Evolutionary conservation across 2,329 filamentous ascomycete genomes (phyloP).

Genomic region (Simplicillium sp.): DNA sequence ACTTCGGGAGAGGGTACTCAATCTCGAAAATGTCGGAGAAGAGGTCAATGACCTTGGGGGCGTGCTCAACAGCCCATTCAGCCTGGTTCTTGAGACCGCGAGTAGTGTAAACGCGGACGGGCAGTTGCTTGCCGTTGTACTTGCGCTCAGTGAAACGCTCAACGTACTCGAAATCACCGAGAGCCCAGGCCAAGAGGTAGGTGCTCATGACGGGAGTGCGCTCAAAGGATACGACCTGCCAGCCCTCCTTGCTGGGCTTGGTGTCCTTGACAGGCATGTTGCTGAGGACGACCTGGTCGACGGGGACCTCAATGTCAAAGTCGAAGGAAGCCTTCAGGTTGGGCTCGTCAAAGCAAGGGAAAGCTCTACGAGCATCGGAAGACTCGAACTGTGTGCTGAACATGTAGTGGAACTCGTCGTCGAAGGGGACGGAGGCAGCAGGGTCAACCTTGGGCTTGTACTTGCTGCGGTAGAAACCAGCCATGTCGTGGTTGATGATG

Average conservation of each 20-base stretch:
- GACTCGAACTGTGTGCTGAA: constrained; percentile 96
- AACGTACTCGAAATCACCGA: constrained; percentile 95
- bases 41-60: constrained; percentile 88
- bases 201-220: constrained; percentile 86
- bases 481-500: constrained; percentile 82
- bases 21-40: constrained; percentile 93
- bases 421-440: constrained; percentile 68
- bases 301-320: constrained; percentile 83
- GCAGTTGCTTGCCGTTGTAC: constrained; percentile 85
- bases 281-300: constrained; percentile 78
- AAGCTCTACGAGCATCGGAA: constrained; percentile 87
- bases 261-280: constrained; percentile 87
- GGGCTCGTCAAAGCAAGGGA: constrained; percentile 97
- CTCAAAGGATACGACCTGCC: constrained; percentile 70
- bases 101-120: constrained; percentile 93
- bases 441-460: constrained; percentile 74
- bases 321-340: constrained; percentile 96
- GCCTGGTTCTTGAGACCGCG: constrained; percentile 90
- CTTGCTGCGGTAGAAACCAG: constrained; percentile 87
- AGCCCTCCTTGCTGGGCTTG: constrained; percentile 49
- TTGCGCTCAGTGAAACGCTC: constrained; percentile 82
- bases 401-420: constrained; percentile 61
- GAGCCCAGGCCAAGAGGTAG: constrained; percentile 83
- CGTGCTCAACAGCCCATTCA: constrained; percentile 79
- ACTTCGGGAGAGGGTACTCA: constrained; percentile 88